Percentiles rank a stretch among this genome's conserved stretches.
phyloP scores from a whole-genome alignment of 176 grass and related monocot genomes.

The Oryza meyeriana region DNA sequence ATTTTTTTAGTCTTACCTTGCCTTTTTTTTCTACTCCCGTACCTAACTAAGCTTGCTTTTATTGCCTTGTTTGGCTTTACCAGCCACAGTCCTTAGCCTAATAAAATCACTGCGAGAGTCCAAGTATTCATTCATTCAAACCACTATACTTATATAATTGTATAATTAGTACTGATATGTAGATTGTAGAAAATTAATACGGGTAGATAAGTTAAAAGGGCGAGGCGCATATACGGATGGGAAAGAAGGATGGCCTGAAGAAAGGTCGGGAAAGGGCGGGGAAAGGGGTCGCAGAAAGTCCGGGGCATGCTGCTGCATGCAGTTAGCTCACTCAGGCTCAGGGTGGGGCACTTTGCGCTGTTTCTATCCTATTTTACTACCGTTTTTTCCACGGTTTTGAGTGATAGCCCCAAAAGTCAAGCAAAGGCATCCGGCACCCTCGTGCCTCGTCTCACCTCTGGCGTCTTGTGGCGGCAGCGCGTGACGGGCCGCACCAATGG shows the following conservation, averaged over 20 bases:
- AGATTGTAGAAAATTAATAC: background rate
- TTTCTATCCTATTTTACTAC: background rate
- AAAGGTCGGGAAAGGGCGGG: background rate
- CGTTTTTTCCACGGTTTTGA: background rate
- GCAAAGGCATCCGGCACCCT: background rate
- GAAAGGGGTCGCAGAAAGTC: slow-evolving; percentile 33
- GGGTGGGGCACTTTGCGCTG: background rate
- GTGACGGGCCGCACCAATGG: slow-evolving; percentile 22
- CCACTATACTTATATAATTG: background rate
- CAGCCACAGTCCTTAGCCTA: background rate
- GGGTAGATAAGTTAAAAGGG: background rate
- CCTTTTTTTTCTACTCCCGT: slow-evolving; percentile 15
- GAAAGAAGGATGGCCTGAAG: background rate
- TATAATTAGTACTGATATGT: background rate
- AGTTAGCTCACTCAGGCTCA: background rate
- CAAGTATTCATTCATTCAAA: background rate
- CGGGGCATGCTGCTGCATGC: background rate
- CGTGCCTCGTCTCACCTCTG: background rate
- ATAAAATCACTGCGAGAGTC: background rate
- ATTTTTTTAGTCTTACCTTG: slow-evolving; percentile 12
- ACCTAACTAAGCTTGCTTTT: slow-evolving; percentile 36
- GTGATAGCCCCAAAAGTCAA: slow-evolving; percentile 33
- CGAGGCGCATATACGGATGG: background rate
- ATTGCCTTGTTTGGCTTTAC: slow-evolving; percentile 30
- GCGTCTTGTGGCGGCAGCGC: slow-evolving; percentile 40